Percentiles rank a stretch among this genome's conserved stretches.
phyloP scores from a whole-genome alignment of 2,329 filamentous ascomycete species.

The Cryoendolithus antarcticus region DNA sequence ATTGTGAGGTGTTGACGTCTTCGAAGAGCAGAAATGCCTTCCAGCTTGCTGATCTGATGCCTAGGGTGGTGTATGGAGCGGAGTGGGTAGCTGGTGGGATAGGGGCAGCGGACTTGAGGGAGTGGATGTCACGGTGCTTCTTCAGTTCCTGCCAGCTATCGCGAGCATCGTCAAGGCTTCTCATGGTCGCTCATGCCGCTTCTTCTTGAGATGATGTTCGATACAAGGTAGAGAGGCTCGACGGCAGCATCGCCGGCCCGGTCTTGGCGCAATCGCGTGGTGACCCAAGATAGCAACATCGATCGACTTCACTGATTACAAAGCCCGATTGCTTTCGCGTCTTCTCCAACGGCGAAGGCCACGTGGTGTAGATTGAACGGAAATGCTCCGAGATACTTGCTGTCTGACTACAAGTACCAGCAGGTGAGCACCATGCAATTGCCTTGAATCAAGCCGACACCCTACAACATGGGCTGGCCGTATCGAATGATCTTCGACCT shows the following conservation, averaged over 20 bases:
- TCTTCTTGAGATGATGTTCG: background rate
- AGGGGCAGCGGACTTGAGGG: conserved; percentile 16
- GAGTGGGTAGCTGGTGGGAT: background rate
- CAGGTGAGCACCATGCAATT: no score
- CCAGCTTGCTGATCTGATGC: conserved; percentile 82
- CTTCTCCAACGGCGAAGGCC: no score
- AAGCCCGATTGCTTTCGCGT: no score
- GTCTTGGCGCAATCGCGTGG: no score
- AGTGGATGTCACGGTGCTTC: conserved; percentile 15
- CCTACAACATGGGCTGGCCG: conserved; percentile 4
- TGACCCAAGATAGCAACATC: no score
- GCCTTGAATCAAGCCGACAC: no score
- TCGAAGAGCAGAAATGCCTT: conserved; percentile 80
- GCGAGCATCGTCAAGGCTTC: conserved; percentile 20
- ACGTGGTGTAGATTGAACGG: no score
- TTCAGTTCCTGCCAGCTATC: conserved; percentile 21
- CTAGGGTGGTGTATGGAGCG: conserved; percentile 22
- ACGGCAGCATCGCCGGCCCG: no score
- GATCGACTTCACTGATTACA: no score
- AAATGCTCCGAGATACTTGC: background rate
- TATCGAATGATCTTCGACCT: conserved; percentile 42
- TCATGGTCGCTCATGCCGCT: conserved; percentile 13
- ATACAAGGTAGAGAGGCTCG: background rate
- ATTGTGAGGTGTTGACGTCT: conserved; percentile 50
- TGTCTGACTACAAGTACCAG: background rate